A percentile compares a stretch with the other conserved stretches of the same genome.
Evolutionary conservation across 805 yeast species (phyloP).

Genomic region (Candida dajiaensis): DNA sequence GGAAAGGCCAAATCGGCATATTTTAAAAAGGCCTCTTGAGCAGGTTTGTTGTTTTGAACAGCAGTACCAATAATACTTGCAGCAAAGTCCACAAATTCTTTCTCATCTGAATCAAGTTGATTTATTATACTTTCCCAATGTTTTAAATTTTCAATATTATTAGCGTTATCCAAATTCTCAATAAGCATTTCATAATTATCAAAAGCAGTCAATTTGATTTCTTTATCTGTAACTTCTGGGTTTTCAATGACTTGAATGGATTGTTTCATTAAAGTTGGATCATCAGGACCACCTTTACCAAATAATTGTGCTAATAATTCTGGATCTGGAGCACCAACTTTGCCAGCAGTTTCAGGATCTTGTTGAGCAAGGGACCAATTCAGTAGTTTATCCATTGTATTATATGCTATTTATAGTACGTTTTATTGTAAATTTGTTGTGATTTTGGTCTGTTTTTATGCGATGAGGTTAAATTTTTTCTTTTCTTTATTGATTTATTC

Average conservation of each 20-base stretch:
- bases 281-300: slow-evolving; percentile 68
- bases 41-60: slow-evolving; percentile 78
- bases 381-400: slow-evolving; percentile 75
- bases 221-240: slow-evolving; percentile 49
- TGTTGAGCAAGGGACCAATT: slow-evolving; percentile 91
- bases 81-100: slow-evolving; percentile 48
- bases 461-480: not conserved
- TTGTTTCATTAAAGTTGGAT: slow-evolving; percentile 80
- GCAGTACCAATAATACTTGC: slow-evolving; percentile 84
- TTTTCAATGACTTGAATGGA: slow-evolving; percentile 55
- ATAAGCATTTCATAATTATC: slow-evolving; percentile 92
- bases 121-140: slow-evolving; percentile 72
- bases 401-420: too few species aligned
- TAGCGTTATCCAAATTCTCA: slow-evolving; percentile 92
- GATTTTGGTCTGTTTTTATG: not conserved
- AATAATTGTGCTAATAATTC: slow-evolving; percentile 72
- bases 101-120: slow-evolving; percentile 39
- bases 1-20: slow-evolving; percentile 39
- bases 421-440: too few species aligned
- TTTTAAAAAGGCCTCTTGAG: slow-evolving; percentile 62
- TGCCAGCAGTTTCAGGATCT: slow-evolving; percentile 60
- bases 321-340: slow-evolving; percentile 73
- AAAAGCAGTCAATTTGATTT: slow-evolving; percentile 66
- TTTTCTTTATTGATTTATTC: too few species aligned
- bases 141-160: slow-evolving; percentile 76